A percentile compares a stretch with the other conserved stretches of the same genome.
phyloP scores from a whole-genome alignment of 805 yeast species.

The Candida loeiensis region DNA sequence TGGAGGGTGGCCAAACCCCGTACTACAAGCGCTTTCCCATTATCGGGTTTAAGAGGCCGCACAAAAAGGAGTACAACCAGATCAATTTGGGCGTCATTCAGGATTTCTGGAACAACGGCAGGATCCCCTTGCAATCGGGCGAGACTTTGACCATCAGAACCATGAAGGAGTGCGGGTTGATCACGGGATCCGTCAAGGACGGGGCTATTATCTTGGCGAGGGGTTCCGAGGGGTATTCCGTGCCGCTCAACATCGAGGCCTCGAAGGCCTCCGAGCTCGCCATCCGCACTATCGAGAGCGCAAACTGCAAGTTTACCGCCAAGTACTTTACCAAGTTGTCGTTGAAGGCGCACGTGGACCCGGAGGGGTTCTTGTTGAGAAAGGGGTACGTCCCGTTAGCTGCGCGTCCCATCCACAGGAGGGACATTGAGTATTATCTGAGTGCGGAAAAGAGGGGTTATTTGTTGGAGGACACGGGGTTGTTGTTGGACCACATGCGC shows the following conservation, averaged over 20 bases:
- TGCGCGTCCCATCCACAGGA: slow-evolving; percentile 81
- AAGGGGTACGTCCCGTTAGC: slow-evolving; percentile 79
- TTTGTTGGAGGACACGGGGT: slow-evolving; percentile 41
- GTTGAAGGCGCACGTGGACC: slow-evolving; percentile 71
- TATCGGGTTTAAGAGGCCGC: slow-evolving; percentile 74
- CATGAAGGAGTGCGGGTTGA: slow-evolving; percentile 71
- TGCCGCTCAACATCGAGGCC: slow-evolving; percentile 76
- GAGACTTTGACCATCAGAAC: slow-evolving; percentile 70
- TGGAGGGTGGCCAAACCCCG: slow-evolving; percentile 99
- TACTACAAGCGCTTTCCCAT: slow-evolving; percentile 81
- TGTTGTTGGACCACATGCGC: slow-evolving; percentile 37
- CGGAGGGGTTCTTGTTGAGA: slow-evolving; percentile 61
- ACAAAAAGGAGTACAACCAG: slow-evolving; percentile 49
- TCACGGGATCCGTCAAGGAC: slow-evolving; percentile 66
- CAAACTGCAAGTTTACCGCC: slow-evolving; percentile 74
- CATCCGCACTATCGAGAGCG: slow-evolving; percentile 63
- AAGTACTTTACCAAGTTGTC: slow-evolving; percentile 62
- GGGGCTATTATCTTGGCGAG: slow-evolving; percentile 82
- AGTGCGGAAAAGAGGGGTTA: slow-evolving; percentile 74
- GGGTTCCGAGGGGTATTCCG: slow-evolving; percentile 47
- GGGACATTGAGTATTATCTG: slow-evolving; percentile 76
- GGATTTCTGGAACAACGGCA: slow-evolving; percentile 63
- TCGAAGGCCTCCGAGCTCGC: slow-evolving; percentile 76
- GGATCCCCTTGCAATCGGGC: slow-evolving; percentile 54
- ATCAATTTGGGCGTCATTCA: slow-evolving; percentile 69